A percentile compares a stretch with the other conserved stretches of the same genome.
Conservation (phyloP, 371 early-diverging fungal species). For the Mortierella sp. region DNA sequence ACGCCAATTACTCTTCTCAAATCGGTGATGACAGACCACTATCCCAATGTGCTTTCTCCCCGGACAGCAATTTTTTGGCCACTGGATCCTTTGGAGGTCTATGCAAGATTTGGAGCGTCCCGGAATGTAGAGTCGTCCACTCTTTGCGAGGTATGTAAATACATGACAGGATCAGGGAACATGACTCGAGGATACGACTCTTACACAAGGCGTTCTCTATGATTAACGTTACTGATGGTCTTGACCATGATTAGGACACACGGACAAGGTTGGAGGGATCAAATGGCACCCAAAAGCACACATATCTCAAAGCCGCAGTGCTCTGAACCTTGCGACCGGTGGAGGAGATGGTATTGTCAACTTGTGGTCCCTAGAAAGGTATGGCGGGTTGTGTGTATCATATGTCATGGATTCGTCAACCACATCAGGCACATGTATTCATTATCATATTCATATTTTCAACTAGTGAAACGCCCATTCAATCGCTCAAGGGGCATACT, state of each 20-base stretch:
- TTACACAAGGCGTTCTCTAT: too few species aligned
- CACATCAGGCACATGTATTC: too few species aligned
- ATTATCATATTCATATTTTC: constrained; percentile 5
- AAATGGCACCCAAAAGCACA: constrained; percentile 91
- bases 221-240: neutral
- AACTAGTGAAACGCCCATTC: constrained; percentile 79
- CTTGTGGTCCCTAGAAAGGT: constrained; percentile 84
- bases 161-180: too few species aligned
- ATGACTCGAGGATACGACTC: too few species aligned
- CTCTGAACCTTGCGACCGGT: constrained; percentile 85
- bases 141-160: constrained; percentile 62
- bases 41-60: constrained; percentile 82
- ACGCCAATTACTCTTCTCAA: constrained; percentile 83
- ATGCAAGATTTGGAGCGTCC: constrained; percentile 89
- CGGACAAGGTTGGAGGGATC: constrained; percentile 89
- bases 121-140: constrained; percentile 69
- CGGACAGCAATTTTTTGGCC: constrained; percentile 79
- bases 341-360: constrained; percentile 81
- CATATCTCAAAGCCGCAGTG: constrained; percentile 62
- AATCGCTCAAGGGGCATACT: constrained; percentile 82
- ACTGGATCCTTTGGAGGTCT: constrained; percentile 91
- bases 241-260: constrained; percentile 71
- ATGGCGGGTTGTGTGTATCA: constrained; percentile 21
- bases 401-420: too few species aligned
- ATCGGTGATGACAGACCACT: constrained; percentile 93